Percentiles rank a stretch among this genome's conserved stretches.
phyloP scores from a whole-genome alignment of 2,329 filamentous ascomycete species.

The Aspergillus thermomutatus region DNA sequence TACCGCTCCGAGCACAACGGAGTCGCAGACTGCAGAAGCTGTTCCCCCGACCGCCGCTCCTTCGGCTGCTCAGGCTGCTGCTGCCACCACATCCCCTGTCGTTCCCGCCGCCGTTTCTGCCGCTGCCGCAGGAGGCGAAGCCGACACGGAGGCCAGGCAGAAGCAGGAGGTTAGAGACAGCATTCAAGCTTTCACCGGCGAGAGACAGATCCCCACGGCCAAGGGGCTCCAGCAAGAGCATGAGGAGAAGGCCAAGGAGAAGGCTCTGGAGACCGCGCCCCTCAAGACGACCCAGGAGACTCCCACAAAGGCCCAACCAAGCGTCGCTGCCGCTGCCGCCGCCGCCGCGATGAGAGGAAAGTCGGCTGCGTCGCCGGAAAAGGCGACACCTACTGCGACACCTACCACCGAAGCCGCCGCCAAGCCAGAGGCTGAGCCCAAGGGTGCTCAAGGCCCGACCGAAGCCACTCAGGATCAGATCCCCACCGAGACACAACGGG shows the following conservation, averaged over 20 bases:
- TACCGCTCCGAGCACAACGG: neutral
- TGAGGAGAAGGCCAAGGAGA: conserved; percentile 5
- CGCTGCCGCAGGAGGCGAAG: neutral
- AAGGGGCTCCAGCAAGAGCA: neutral
- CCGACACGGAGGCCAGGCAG: neutral
- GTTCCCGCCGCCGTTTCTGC: conserved; percentile 9
- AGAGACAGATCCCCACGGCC: conserved; percentile 9
- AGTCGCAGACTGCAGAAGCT: conserved; percentile 5
- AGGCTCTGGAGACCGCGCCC: neutral
- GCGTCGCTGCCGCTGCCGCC: neutral
- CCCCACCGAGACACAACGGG: conserved; percentile 4
- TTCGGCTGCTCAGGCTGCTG: conserved; percentile 15
- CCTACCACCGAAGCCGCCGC: conserved; percentile 1
- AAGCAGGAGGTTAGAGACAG: conserved; percentile 7
- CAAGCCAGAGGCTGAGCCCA: neutral
- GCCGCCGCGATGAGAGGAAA: neutral
- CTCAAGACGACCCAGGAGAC: neutral
- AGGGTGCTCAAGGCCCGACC: neutral
- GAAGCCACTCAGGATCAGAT: conserved; percentile 8
- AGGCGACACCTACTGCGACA: neutral
- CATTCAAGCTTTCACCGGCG: neutral
- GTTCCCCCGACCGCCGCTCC: conserved; percentile 9
- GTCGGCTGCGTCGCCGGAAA: neutral
- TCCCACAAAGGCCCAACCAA: neutral
- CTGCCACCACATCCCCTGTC: conserved; percentile 19